Evolutionary conservation across 140 eudicot genomes (phyloP).

Genomic region (Bidens hawaiensis): DNA sequence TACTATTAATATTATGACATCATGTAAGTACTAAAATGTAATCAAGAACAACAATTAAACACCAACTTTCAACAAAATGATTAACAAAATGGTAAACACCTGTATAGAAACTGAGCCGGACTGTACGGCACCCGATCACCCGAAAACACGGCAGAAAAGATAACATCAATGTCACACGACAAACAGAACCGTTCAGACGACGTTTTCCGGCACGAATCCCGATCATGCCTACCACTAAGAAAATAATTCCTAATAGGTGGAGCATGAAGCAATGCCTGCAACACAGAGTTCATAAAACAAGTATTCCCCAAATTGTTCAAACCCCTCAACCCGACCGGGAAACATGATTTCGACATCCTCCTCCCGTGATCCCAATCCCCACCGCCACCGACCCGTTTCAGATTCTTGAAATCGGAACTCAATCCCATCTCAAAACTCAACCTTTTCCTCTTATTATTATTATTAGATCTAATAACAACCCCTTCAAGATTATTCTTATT

Average conservation of each 20-base stretch:
- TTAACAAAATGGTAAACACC: conserved; percentile 60
- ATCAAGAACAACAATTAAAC: conserved; percentile 3
- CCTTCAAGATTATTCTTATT: conserved; percentile 26
- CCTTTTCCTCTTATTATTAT: conserved; percentile 49
- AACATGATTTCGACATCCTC: conserved; percentile 56
- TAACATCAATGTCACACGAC: conserved; percentile 74
- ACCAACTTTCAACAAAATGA: no score
- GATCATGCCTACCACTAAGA: conserved; percentile 64
- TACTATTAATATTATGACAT: no score
- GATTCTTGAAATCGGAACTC: conserved; percentile 34
- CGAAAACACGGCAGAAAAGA: conserved; percentile 73
- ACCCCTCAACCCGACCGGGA: conserved; percentile 78
- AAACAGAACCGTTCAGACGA: conserved; percentile 53
- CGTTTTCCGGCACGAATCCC: conserved; percentile 46
- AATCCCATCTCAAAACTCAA: conserved; percentile 41
- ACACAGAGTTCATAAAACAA: conserved; percentile 89
- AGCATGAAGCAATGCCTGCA: conserved; percentile 88
- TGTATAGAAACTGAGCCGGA: conserved; percentile 80
- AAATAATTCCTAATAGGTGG: conserved; percentile 88
- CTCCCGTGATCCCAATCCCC: conserved; percentile 39
- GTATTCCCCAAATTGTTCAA: conserved; percentile 82
- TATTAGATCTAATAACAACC: conserved; percentile 30
- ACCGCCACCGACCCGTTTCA: conserved; percentile 37
- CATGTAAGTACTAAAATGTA: not conserved
- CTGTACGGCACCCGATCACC: conserved; percentile 75